Base-by-base conservation (phyloP, 352 stramenopile species). In the Achlya hypogyna region DNA sequence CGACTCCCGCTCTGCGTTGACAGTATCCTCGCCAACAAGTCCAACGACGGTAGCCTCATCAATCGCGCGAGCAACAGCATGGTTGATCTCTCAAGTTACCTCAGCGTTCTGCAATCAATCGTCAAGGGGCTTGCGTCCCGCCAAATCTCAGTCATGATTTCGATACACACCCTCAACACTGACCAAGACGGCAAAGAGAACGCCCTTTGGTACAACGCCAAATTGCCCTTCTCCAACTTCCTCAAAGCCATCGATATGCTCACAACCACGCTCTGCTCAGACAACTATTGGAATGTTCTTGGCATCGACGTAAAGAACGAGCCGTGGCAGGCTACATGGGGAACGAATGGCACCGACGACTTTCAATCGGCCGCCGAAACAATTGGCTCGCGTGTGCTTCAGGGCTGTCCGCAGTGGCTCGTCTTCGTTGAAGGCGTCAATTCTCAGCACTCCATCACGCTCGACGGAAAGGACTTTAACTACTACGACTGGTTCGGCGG, bases 261-360 rank as follows among this genome's bases (percentile, higher is more conserved):
- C 23, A 84, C 78, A 0, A 63, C 29, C 3, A 71, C 65, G 5
- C 53, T 71, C 18, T 70, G 51, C 45, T 58, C 56, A 22, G 28
- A 54, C 38, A 71, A 69, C 51, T 85, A 87, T 73, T 84, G 77
- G 76, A 85, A 85, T 65, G 71, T 87, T 22, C 74, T 86, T 29
- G 77, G 78, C 0, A 76, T 87, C 42, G 79, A 87, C 49, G 45
- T 83, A 29, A 87, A 85, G 73, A 87, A 87, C 51, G 79, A 87
- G 58, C 77, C 79, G 38, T 74, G 69, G 18, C n/a, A n/a, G n/a
- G n/a, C n/a, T n/a, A 80, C 78, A 52, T 86, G 76, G 77, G 78
- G 75, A 2, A 74, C 76, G 28, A 74, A 69, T 34, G 53, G 56
- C 0, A 28, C 42, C 6, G 64, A 52, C 5, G 69, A 78, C 67